phyloP scores from a whole-genome alignment of 257 asterid genomes.

The Forsythia suspensa region DNA sequence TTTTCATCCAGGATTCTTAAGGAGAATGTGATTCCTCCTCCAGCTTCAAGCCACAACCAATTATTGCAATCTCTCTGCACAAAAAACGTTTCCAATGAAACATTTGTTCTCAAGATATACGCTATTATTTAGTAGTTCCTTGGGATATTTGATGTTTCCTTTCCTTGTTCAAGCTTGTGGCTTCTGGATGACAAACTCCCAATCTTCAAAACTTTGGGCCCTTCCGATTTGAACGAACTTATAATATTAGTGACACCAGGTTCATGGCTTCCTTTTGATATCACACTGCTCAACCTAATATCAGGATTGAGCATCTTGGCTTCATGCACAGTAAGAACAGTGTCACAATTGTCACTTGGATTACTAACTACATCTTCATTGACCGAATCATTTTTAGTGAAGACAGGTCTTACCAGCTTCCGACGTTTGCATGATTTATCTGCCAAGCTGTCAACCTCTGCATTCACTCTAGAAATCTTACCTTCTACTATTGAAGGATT shows the following conservation, averaged over 20 bases:
- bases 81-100: conserved; percentile 8
- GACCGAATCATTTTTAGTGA: conserved; percentile 29
- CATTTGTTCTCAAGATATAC: not conserved
- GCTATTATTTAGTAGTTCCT: conserved; percentile 14
- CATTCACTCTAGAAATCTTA: conserved; percentile 17
- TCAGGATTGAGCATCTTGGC: conserved; percentile 16
- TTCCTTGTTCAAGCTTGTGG: conserved; percentile 18
- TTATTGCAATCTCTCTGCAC: conserved; percentile 20
- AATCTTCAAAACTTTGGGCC: conserved; percentile 25
- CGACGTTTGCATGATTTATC: conserved; percentile 42
- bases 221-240: conserved; percentile 22
- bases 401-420: conserved; percentile 64
- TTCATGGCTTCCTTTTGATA: conserved; percentile 11
- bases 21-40: conserved; percentile 24
- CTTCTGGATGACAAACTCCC: conserved; percentile 11
- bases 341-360: conserved; percentile 18
- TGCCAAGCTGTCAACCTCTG: conserved; percentile 28
- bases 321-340: conserved; percentile 4
- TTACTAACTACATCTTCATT: conserved; percentile 9
- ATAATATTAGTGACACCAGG: conserved; percentile 1
- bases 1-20: conserved; percentile 1
- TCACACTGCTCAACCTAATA: conserved; percentile 3
- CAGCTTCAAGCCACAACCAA: conserved; percentile 21
- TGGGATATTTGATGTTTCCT: not conserved
- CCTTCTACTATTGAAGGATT: conserved; percentile 20